Evolutionary conservation across 371 early-diverging fungal species (phyloP).

Genomic region (Chytridium lagenaria): DNA sequence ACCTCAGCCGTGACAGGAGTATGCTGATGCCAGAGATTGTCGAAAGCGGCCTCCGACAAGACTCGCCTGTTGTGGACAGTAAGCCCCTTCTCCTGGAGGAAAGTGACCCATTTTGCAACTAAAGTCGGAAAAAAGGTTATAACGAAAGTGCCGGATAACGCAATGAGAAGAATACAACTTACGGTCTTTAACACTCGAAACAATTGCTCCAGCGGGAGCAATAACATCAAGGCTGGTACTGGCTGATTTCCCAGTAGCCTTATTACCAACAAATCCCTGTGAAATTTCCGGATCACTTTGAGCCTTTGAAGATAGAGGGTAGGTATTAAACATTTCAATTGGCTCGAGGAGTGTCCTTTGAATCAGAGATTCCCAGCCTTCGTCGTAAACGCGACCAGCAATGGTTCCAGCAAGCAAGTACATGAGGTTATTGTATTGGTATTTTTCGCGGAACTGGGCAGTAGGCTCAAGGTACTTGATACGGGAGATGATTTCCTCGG

Average conservation of each 20-base stretch:
- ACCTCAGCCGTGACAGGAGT: neutral
- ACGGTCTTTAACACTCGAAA: neutral
- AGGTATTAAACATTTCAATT: slow-evolving; percentile 18
- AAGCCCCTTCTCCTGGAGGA: slow-evolving; percentile 2
- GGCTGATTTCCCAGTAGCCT: no score
- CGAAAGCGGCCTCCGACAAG: neutral
- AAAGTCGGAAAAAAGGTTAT: neutral
- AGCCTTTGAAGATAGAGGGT: neutral
- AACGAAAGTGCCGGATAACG: neutral
- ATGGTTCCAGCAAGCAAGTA: slow-evolving; percentile 24
- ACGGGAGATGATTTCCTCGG: slow-evolving; percentile 9
- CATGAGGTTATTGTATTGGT: slow-evolving; percentile 28
- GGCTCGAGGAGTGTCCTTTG: slow-evolving; percentile 3
- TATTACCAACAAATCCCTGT: neutral
- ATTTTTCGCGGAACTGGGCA: slow-evolving; percentile 27
- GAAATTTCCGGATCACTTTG: neutral
- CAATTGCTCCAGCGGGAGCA: slow-evolving; percentile 2
- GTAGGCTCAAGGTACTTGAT: slow-evolving; percentile 20
- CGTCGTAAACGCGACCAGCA: slow-evolving; percentile 16
- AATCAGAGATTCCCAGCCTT: slow-evolving; percentile 20
- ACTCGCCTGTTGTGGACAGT: neutral
- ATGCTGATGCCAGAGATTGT: neutral
- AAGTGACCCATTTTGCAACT: slow-evolving; percentile 10
- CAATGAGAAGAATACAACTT: neutral
- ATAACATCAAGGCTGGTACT: neutral